These are phyloP conservation scores for Globisporangium uncinulatum DNA, from an alignment of 352 stramenopile species.

Conservation along the genomic window DNA sequence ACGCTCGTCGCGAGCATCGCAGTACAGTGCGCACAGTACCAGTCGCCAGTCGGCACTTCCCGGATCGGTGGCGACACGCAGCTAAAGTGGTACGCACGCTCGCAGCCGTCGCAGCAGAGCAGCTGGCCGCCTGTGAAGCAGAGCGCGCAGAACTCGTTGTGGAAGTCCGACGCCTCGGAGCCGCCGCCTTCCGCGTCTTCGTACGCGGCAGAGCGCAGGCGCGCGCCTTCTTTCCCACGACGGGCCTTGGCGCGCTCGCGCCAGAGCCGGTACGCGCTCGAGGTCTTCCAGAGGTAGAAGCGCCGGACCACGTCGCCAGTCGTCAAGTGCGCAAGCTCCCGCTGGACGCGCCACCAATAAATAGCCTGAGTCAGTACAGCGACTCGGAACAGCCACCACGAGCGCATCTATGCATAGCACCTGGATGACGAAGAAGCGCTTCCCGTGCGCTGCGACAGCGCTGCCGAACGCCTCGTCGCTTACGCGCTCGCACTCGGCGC, in stretches of 20 bases:
- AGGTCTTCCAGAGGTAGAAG: slow-evolving; percentile 73
- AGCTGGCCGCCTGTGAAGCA: slow-evolving; percentile 61
- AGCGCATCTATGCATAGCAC: slow-evolving; percentile 17
- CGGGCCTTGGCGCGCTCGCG: slow-evolving; percentile 27
- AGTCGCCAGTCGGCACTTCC: slow-evolving; percentile 47
- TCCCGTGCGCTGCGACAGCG: slow-evolving; percentile 39
- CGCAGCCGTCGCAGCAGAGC: slow-evolving; percentile 62
- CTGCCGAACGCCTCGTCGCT: slow-evolving; percentile 33
- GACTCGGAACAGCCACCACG: no score
- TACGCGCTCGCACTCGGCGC: slow-evolving; percentile 22
- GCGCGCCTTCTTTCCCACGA: slow-evolving; percentile 36
- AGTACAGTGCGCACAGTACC: slow-evolving; percentile 48
- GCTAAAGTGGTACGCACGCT: slow-evolving; percentile 65
- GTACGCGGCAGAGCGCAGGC: slow-evolving; percentile 28
- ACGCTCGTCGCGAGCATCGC: slow-evolving; percentile 16
- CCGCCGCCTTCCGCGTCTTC: slow-evolving; percentile 24
- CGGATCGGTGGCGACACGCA: slow-evolving; percentile 64
- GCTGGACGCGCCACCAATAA: slow-evolving; percentile 15
- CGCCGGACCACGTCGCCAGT: slow-evolving; percentile 48
- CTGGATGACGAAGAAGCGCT: slow-evolving; percentile 58
- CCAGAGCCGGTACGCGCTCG: slow-evolving; percentile 43
- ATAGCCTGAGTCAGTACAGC: no score
- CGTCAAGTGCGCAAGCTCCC: slow-evolving; percentile 29
- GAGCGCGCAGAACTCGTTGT: slow-evolving; percentile 60
- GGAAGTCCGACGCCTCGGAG: slow-evolving; percentile 33